Percentiles rank a stretch among this genome's conserved stretches.
Conservation (phyloP, 371 early-diverging fungal species). For the Apophysomyces sp. region DNA sequence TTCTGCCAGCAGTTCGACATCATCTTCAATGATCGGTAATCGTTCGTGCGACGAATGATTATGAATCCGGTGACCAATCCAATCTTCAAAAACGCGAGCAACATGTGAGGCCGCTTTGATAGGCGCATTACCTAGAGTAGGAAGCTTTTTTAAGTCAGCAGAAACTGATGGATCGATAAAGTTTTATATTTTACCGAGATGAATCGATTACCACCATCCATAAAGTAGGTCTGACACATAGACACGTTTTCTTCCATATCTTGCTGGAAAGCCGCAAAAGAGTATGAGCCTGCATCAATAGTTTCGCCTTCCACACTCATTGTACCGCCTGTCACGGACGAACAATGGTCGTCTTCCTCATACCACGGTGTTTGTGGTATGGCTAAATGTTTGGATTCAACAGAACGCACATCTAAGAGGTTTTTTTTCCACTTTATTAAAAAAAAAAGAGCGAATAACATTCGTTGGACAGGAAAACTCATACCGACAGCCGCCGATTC, state of each 20-base stretch:
- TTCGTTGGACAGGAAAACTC: too few relatives aligned
- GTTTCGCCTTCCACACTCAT: constrained; percentile 1
- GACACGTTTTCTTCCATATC: not conserved
- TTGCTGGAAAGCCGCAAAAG: not conserved
- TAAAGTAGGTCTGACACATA: constrained; percentile 33
- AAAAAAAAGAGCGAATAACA: not conserved
- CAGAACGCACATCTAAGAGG: not conserved
- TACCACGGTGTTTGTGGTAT: not conserved
- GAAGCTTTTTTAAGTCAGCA: constrained; percentile 16
- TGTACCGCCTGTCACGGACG: constrained; percentile 1
- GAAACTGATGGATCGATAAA: not conserved
- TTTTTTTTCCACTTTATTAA: not conserved
- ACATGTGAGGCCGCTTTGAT: constrained; percentile 24
- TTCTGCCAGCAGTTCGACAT: constrained; percentile 25
- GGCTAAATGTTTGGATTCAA: not conserved
- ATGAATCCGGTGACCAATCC: constrained; percentile 27
- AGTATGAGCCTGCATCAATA: not conserved
- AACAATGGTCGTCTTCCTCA: constrained; percentile 5
- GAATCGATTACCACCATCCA: constrained; percentile 35
- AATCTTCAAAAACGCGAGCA: constrained; percentile 32
- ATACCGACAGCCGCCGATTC: not conserved
- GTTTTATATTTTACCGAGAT: constrained; percentile 24
- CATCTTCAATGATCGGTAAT: constrained; percentile 32
- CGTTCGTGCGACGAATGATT: constrained; percentile 5
- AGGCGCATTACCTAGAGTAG: constrained; percentile 24